Evolutionary conservation across 441 rosid species (phyloP).

Genomic region (Sinapis alba): DNA sequence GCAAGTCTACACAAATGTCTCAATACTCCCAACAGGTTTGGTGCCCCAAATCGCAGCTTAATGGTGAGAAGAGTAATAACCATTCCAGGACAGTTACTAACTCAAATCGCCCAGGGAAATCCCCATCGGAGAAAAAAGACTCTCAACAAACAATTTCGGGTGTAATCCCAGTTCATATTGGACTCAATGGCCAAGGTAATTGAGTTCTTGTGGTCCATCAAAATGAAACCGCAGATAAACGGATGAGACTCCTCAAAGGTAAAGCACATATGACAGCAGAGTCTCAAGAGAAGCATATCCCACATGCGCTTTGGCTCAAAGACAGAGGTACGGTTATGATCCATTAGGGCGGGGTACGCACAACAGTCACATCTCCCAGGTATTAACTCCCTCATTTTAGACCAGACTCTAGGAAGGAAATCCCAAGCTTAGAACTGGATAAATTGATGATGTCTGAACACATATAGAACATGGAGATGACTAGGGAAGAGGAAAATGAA

Average conservation of each 20-base stretch:
- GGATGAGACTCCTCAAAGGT: background rate
- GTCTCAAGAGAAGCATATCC: background rate
- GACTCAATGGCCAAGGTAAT: background rate
- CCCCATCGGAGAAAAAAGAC: background rate
- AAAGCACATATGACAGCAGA: background rate
- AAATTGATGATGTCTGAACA: background rate
- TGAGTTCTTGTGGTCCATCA: background rate
- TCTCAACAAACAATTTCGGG: background rate
- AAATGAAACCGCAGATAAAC: background rate
- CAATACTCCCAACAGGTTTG: no score
- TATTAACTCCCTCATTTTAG: background rate
- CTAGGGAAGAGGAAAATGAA: background rate
- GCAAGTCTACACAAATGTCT: no score
- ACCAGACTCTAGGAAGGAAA: background rate
- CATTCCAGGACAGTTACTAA: background rate
- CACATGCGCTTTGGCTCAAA: no score
- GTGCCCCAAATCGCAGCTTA: no score
- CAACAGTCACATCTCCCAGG: background rate
- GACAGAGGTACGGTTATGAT: background rate
- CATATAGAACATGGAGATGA: background rate
- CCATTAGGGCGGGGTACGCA: background rate
- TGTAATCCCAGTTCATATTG: background rate
- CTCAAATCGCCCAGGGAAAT: no score
- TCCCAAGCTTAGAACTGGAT: background rate
- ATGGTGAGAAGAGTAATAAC: background rate